Base-by-base conservation (phyloP, 768 basidiomycete species). In the Astraeus odoratus region DNA sequence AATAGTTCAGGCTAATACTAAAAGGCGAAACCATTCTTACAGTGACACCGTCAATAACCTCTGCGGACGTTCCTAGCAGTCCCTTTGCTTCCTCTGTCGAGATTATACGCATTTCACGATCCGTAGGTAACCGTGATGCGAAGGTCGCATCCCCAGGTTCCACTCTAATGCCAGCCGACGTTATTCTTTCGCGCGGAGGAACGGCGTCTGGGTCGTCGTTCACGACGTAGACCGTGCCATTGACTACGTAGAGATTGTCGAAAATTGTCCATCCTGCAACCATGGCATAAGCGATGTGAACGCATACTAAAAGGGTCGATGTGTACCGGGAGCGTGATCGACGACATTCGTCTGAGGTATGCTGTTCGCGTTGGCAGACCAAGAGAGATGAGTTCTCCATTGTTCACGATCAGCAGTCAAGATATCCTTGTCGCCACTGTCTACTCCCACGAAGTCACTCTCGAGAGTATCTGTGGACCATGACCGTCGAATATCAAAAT, bases 261-360 rank as follows among this genome's bases (percentile, higher is more conserved):
- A 92, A 82, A 42, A 93, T 80, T 1, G 91, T 89, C 92, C 90
- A 96, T 25, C 92, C 91, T 92, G 57, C 22, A 26, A 4, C 38
- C 25, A 10, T 2, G 30, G 34, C 13, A 6, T 13, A 30, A 26
- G 23, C 12, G 4, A 16, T 20, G 30, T 25, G 15, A 13, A 5
- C 8, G 18, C 26, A 19, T 33, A 39, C 23, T 13, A 19, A 38
- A 22, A 16, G 37, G 7, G 12, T 24, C 26, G 8, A 27, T 22
- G 30, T 36, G 60, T 48, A 84, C 88, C 88, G 60, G 86, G 83
- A 6, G 74, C 82, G 65, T 94, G 90, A 5, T 81, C 74, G 3
- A 91, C 64, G 3, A 93, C 69, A 40, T 74, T 73, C 5, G 92
- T 89, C 35, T 72, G 57, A 1, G 81, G 81, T 5, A 82, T 64